phyloP scores from a whole-genome alignment of 345 rosid species.

The Psidium friedrichsthalianum region DNA sequence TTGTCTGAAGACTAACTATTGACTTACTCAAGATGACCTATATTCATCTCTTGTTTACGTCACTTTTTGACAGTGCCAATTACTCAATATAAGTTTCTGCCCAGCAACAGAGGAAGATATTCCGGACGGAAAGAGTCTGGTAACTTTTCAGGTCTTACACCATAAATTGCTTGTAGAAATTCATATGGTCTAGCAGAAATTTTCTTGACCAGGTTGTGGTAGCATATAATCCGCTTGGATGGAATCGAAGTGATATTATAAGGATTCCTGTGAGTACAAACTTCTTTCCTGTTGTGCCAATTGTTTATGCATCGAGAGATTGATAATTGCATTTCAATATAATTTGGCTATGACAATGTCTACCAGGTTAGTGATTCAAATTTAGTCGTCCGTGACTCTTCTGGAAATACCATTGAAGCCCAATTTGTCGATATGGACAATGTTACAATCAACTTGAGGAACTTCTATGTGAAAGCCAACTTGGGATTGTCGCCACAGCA shows the following conservation, averaged over 20 bases:
- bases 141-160: slow-evolving; percentile 12
- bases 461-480: slow-evolving; percentile 51
- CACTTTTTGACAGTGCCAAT: slow-evolving; percentile 43
- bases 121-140: slow-evolving; percentile 50
- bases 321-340: background rate
- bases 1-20: background rate
- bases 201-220: slow-evolving; percentile 50
- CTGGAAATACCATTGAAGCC: slow-evolving; percentile 34
- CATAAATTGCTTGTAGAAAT: background rate
- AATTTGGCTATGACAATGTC: background rate
- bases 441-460: slow-evolving; percentile 51
- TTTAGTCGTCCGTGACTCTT: slow-evolving; percentile 50
- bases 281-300: background rate
- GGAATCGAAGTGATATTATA: slow-evolving; percentile 61
- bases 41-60: background rate
- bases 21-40: background rate
- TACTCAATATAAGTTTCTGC: slow-evolving; percentile 80
- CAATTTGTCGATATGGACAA: slow-evolving; percentile 51
- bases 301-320: background rate
- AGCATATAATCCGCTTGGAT: slow-evolving; percentile 76
- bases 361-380: slow-evolving; percentile 49
- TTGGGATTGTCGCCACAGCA: slow-evolving; percentile 30
- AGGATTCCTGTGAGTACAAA: slow-evolving; percentile 51
- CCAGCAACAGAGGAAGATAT: slow-evolving; percentile 57
- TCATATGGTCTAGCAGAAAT: background rate